Evolutionary conservation across 2,329 filamentous ascomycete genomes (phyloP).

Genomic region (Paracoccidioides lutzii): DNA sequence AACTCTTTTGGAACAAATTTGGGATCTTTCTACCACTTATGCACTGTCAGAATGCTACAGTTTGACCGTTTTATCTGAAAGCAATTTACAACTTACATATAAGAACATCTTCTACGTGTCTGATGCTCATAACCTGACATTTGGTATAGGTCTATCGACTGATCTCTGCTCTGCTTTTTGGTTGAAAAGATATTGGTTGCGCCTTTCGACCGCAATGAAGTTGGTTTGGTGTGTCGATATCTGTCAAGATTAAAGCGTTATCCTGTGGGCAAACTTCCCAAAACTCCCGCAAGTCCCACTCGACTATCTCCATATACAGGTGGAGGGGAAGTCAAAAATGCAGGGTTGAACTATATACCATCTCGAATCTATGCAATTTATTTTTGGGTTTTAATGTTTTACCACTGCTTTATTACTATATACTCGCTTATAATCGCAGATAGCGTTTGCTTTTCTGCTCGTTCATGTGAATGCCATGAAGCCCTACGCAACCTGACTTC

Average conservation of each 20-base stretch:
- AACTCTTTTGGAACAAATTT: background rate
- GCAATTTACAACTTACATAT: background rate
- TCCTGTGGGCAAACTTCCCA: background rate
- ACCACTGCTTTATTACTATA: background rate
- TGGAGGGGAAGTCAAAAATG: background rate
- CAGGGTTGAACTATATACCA: background rate
- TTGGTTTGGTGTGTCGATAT: constrained; percentile 1
- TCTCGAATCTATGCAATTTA: constrained; percentile 1
- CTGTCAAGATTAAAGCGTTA: background rate
- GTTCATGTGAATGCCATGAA: background rate
- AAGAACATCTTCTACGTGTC: background rate
- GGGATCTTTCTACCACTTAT: too few relatives aligned
- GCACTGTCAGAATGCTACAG: background rate
- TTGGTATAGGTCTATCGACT: background rate
- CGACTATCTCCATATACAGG: background rate
- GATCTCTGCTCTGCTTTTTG: background rate
- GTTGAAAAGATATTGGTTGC: background rate
- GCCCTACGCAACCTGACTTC: background rate
- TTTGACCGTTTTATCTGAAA: background rate
- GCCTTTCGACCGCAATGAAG: background rate
- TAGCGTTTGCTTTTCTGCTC: background rate
- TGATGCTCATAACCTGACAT: background rate
- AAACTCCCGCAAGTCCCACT: background rate
- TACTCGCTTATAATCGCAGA: background rate
- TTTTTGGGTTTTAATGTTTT: background rate